Evolutionary conservation across 768 basidiomycete genomes (phyloP), one percentile per base, ranked within the genome.

Genomic region (Termitomyces sp.): DNA sequence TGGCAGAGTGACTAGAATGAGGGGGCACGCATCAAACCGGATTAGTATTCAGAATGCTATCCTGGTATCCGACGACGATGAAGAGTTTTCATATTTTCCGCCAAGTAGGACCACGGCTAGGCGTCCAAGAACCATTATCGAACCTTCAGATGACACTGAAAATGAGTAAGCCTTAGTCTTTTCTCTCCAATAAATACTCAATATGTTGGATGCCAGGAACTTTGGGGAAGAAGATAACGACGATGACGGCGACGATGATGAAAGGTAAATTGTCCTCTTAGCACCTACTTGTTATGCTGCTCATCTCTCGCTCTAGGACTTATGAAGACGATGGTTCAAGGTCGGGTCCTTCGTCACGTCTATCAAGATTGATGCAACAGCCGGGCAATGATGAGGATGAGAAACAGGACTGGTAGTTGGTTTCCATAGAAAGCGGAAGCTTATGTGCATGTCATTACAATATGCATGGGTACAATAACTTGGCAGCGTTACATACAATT

Each of bases 271-370:
- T 37, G 17, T 37, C 10, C 11, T 37, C 19, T 6, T 6, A 10
- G 16, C 6, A 5, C 4, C 23, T 6, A 23, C 10, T 27, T 4
- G 8, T 39, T 27, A 9, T 2, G 23, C 9, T 2, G 37, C 39
- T 52, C 19, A 52, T 30, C 3, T 10, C 10, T 49, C 9, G n/a
- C 5, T 16, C 1, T 46, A 57, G 56, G 19, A 19, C 32, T 30
- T 60, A 60, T 19, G 59, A 51, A 10, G 53, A 60, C 21, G 59
- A 60, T 34, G 59, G 53, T n/a, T 60, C 59, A 16, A 60, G 52
- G 28, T 45, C 39, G 30, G 59, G 59, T 37, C 59, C 59, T 21
- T 57, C 59, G 21, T 57, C 56, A 9, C 56, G 59, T 44, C 49
- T 57, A 8, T 8, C 46, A 35, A 45, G 59, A 42, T n/a, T 60